Percentiles rank a stretch among this genome's conserved stretches.
Conservation (phyloP, 768 basidiomycete genomes). For the Favolaschia claudopus region DNA sequence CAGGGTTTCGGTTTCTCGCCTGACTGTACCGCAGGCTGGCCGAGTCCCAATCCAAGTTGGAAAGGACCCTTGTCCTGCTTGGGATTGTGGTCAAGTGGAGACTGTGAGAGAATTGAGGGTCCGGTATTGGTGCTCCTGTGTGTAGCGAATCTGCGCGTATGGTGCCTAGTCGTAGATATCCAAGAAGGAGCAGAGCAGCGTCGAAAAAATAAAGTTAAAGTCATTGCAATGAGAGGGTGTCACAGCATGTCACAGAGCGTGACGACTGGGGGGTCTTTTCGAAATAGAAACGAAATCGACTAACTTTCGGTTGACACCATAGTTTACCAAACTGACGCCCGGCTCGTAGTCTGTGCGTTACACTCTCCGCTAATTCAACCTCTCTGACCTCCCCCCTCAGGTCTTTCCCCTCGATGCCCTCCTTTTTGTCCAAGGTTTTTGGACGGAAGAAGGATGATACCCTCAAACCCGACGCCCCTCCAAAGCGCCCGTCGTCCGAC, state of each 20-base stretch:
- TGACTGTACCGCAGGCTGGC: conserved; percentile 59
- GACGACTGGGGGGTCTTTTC: too few species aligned
- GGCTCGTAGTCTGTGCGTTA: too few species aligned
- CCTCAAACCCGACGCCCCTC: conserved; percentile 44
- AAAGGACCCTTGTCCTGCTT: conserved; percentile 77
- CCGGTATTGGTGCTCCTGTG: conserved; percentile 47
- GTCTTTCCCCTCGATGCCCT: conserved; percentile 18
- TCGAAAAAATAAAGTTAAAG: not conserved
- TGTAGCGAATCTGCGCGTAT: conserved; percentile 50
- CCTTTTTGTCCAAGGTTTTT: conserved; percentile 23
- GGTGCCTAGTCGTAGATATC: conserved; percentile 17
- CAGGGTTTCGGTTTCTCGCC: conserved; percentile 76
- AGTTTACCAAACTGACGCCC: too few species aligned
- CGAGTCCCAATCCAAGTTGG: conserved; percentile 74
- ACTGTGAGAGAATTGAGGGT: conserved; percentile 66
- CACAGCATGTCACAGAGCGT: too few species aligned
- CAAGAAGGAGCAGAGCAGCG: conserved; percentile 13
- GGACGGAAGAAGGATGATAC: conserved; percentile 24
- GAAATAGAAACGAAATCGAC: too few species aligned
- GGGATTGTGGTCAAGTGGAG: conserved; percentile 65
- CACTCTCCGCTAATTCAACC: too few species aligned
- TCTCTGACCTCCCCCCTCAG: too few species aligned
- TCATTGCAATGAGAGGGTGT: too few species aligned
- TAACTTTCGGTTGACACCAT: too few species aligned
- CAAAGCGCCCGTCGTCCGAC: conserved; percentile 45